Evolutionary conservation across 345 rosid species (phyloP), one percentile per base, ranked within the genome.

Genomic region (Trapa incisa): DNA sequence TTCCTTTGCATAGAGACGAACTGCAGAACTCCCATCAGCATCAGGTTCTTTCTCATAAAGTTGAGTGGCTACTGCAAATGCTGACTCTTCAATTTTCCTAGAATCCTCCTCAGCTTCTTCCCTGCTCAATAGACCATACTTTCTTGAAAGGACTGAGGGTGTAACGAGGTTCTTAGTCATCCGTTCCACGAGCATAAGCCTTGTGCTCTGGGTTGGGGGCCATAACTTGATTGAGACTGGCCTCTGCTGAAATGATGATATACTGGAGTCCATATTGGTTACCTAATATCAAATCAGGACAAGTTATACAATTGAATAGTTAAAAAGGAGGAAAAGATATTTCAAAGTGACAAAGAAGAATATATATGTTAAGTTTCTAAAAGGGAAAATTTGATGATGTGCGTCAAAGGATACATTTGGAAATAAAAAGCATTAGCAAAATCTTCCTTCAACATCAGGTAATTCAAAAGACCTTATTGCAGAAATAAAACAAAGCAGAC

Each of bases 11-110:
- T 92, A 92, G 69, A 84, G 73, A 74, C 86, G 98, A 36, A 92
- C 98, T 10, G 96, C 92, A 67, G 96, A 86, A 65, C 90, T 80
- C 50, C 98, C 98, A 77, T 92, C 98, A 67, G 91, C 85, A 76
- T 92, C 96, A 50, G 98, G 88, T 80, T 92, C 95, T 70, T 83
- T 87, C 72, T 84, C 89, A 62, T 78, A 84, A 47, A 83, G 85
- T 67, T 86, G 85, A 75, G 75, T 81, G 38, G 98, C 96, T 52
- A 81, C 67, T 0, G 76, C 72, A 73, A 86, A 92, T 42, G 96
- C 96, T 45, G 54, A 43, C 29, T 84, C 89, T 75, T 92, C 98
- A 22, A 92, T 87, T 70, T 81, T 74, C 73, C 80, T 83, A 62
- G 98, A 84, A 68, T 87, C 89, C 75, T 75, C 76, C 74, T 83